phyloP scores from a whole-genome alignment of 2,329 filamentous ascomycete genomes.

The Lecanoromycetidae sp. region DNA sequence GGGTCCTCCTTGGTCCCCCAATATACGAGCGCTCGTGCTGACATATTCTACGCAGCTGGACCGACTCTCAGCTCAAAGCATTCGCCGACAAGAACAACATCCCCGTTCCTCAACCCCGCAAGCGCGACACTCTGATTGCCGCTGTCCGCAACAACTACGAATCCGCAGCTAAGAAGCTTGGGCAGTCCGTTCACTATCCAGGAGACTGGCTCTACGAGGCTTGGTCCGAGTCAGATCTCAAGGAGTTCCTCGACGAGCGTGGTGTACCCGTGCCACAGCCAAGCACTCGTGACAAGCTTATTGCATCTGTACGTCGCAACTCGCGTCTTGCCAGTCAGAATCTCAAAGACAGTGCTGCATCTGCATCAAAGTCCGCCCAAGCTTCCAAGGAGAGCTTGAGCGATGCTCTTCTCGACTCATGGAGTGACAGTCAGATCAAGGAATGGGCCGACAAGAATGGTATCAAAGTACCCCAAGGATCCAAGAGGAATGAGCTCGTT shows the following conservation, averaged over 20 bases:
- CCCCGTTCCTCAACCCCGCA: conserved; percentile 74
- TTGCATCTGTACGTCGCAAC: conserved; percentile 83
- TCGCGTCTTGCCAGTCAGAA: conserved; percentile 65
- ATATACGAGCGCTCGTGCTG: conserved; percentile 23
- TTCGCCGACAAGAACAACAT: conserved; percentile 85
- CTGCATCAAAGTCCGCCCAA: conserved; percentile 52
- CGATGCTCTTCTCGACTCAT: conserved; percentile 75
- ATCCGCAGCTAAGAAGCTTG: conserved; percentile 57
- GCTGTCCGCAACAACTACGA: conserved; percentile 75
- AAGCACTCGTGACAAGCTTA: conserved; percentile 69
- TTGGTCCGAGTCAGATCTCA: conserved; percentile 89
- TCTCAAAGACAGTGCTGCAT: conserved; percentile 47
- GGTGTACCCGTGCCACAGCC: conserved; percentile 81
- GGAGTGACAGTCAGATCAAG: conserved; percentile 84
- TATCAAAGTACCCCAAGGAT: conserved; percentile 82
- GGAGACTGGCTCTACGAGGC: conserved; percentile 87
- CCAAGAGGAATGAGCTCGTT: conserved; percentile 76
- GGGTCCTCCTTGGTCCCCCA: conserved; percentile 36
- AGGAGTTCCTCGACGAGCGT: conserved; percentile 82
- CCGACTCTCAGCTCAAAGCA: conserved; percentile 82
- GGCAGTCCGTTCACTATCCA: conserved; percentile 73
- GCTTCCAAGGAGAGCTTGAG: conserved; percentile 62
- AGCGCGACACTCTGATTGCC: conserved; percentile 68
- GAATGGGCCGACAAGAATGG: conserved; percentile 79
- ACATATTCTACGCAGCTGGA: conserved; percentile 51